Percentiles rank a stretch among this genome's conserved stretches.
Conservation (phyloP, 2,329 filamentous ascomycete species). For the Nemania bipapillata region DNA sequence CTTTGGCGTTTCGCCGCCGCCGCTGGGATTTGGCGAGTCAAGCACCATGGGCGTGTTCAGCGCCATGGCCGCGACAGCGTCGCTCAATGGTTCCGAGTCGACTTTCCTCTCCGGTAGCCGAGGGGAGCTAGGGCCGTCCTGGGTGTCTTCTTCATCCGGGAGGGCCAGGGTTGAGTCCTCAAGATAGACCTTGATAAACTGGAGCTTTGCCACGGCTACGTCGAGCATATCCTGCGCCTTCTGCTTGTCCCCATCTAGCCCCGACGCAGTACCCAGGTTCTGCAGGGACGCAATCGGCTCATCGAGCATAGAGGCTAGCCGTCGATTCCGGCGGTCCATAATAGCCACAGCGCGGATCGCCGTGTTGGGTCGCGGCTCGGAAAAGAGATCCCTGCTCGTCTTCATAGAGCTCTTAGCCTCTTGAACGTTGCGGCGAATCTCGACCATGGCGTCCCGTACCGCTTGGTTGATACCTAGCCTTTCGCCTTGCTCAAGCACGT, state of each 20-base stretch:
- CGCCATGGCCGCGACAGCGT: conserved; percentile 47
- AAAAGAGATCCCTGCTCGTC: conserved; percentile 52
- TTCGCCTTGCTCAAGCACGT: conserved; percentile 77
- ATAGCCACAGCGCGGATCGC: conserved; percentile 57
- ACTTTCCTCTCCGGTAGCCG: conserved; percentile 22
- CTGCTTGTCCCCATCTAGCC: conserved; percentile 58
- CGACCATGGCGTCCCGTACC: conserved; percentile 81
- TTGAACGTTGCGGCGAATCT: conserved; percentile 81
- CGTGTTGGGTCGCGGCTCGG: conserved; percentile 49
- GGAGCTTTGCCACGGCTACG: conserved; percentile 69
- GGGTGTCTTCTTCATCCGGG: conserved; percentile 52
- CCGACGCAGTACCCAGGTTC: conserved; percentile 62
- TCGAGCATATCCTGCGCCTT: conserved; percentile 66
- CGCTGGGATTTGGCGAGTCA: conserved; percentile 34
- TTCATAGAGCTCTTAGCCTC: conserved; percentile 61
- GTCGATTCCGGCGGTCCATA: conserved; percentile 73
- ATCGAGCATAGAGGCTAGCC: conserved; percentile 74
- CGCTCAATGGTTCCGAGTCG: conserved; percentile 42
- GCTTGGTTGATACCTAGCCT: conserved; percentile 83
- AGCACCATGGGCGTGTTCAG: conserved; percentile 40
- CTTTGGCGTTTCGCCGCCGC: conserved; percentile 22
- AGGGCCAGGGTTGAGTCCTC: conserved; percentile 67
- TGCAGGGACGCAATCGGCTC: conserved; percentile 72
- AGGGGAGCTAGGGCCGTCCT: conserved; percentile 38
- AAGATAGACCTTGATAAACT: conserved; percentile 71